Evolutionary conservation across 208 protist species (phyloP), one percentile per base, ranked within the genome.

Genomic region (Crithidia acanthocephali): DNA sequence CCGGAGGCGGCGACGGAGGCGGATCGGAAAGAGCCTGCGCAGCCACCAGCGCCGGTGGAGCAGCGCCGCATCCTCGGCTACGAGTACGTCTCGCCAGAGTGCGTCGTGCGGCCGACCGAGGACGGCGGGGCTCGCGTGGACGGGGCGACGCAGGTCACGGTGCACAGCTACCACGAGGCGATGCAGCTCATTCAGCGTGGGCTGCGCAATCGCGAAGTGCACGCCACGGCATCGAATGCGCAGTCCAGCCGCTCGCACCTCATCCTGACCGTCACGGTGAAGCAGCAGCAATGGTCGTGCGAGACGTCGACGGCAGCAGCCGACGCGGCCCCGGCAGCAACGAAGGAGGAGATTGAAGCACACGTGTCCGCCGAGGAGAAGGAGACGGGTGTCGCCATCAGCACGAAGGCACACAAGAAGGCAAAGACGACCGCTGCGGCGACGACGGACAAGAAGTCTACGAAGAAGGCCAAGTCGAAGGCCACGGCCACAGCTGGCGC

Each of bases 241-340:
- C 33, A 33, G 35, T 68, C 62, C 2, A 58, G 64, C 28, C 30
- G 64, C 37, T 61, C 64, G 18, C 64, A 69, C 64, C 22, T 69
- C 0, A 35, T 69, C 11, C 23, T 60, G 8, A 69, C 64, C 6
- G 28, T 69, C 16, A 69, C 64, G 52, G 16, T 69, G 8, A 59
- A 48, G 64, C 64, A 69, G 64, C 64, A 69, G 52, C 37, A 59
- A 28, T 69, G 64, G 53, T 32, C 25, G 22, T 32, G 56, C 27
- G 56, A 30, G n/a, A 30, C n/a, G n/a, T n/a, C 15, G 22, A 2
- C 48, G 27, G 33, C 27, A 8, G 4, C 63, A 15, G 45, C 48
- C 9, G 56, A 23, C 22, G 56, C 35, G 1, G 30, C 53, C 5
- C 53, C 44, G 33, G 35, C 40, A 53, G 25, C 37, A 1, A 47